Conservation (phyloP, 129 eudicot species). For the Calendula officinalis region DNA sequence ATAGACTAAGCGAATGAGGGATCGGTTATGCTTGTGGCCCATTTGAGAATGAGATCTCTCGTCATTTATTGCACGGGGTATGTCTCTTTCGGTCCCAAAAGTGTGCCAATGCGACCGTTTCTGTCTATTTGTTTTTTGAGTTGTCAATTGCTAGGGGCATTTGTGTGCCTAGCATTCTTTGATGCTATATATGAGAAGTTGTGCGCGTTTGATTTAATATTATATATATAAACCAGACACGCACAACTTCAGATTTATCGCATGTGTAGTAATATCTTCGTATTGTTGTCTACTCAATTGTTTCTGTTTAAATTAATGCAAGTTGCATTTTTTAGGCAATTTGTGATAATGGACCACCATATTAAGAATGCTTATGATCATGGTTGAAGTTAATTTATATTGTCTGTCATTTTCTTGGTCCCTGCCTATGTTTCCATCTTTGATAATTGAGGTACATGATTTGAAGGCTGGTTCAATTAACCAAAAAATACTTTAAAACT, state of each 20-base stretch:
- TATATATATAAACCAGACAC: background rate
- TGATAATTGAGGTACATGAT: background rate
- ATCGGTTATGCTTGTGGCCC: constrained; percentile 19
- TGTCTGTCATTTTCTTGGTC: constrained; percentile 37
- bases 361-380: constrained; percentile 26
- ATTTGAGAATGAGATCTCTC: constrained; percentile 26
- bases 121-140: constrained; percentile 26
- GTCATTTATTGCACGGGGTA: constrained; percentile 24
- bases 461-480: no score
- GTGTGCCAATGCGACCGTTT: constrained; percentile 24
- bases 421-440: constrained; percentile 32
- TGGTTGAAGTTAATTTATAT: constrained; percentile 23
- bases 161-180: constrained; percentile 14
- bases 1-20: constrained; percentile 16
- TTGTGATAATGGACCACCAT: constrained; percentile 34
- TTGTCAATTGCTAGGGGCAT: constrained; percentile 19
- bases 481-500: no score
- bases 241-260: constrained; percentile 11
- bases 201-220: no score
- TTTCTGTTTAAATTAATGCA: constrained; percentile 22
- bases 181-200: constrained; percentile 12
- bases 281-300: constrained; percentile 13
- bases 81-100: constrained; percentile 38
- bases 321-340: constrained; percentile 30
- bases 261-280: background rate